Conservation (phyloP, 768 basidiomycete genomes). For the Coprinopsis cinerea region DNA sequence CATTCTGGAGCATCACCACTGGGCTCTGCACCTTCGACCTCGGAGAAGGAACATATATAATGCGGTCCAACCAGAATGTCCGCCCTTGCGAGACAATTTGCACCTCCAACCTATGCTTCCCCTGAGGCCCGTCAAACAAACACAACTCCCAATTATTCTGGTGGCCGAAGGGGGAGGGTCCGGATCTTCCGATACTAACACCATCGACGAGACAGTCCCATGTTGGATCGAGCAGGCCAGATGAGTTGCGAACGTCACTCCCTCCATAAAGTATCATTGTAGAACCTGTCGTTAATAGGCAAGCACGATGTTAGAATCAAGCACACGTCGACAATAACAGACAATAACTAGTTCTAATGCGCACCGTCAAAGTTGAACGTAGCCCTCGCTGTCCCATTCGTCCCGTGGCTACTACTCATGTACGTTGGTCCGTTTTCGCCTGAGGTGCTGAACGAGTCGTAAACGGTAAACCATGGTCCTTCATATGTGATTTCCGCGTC, state of each 20-base stretch:
- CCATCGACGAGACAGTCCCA: neutral
- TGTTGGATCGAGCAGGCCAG: neutral
- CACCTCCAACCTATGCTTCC: neutral
- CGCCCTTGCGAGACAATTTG: neutral
- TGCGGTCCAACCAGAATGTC: neutral
- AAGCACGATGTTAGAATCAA: neutral
- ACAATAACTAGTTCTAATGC: too few species aligned
- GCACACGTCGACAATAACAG: neutral
- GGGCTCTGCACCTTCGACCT: neutral
- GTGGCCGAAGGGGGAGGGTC: neutral
- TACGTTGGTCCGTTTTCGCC: neutral
- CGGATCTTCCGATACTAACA: neutral
- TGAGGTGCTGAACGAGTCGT: neutral
- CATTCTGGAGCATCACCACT: too few species aligned
- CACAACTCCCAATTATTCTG: neutral
- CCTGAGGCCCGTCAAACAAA: neutral
- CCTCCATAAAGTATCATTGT: neutral
- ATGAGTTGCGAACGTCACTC: neutral
- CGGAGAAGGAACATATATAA: neutral
- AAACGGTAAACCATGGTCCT: neutral
- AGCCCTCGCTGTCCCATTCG: neutral
- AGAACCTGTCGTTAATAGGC: neutral
- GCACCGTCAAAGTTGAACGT: neutral
- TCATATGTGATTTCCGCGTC: neutral
- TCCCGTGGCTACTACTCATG: neutral